Evolutionary conservation across 1,284 basidiomycete species (phyloP), one percentile per base, ranked within the genome.

Genomic region (Kalmanozyma brasiliensis): DNA sequence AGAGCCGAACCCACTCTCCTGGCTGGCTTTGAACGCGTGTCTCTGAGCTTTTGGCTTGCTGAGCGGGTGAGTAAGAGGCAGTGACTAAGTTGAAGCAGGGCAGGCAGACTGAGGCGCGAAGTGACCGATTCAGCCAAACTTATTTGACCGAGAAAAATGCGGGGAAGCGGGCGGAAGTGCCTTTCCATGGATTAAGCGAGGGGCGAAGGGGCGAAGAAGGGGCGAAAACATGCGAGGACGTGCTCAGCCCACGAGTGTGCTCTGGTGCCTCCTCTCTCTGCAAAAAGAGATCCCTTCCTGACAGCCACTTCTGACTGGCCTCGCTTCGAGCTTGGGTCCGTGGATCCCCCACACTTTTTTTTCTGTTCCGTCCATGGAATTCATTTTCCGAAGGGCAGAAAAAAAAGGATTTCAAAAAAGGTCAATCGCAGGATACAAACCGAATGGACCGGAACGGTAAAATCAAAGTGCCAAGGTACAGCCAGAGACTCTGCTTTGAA

Each of bases 371-470:
- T 29, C 11, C 26, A 29, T 29, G 26, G 26, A 29, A 29, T 29
- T 29, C 26, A 29, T 7, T 29, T 29, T 29, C 26, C 26, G 26
- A 29, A 29, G n/a, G n/a, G n/a, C n/a, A n/a, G n/a, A n/a, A n/a
- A n/a, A n/a, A n/a, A n/a, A 6, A 29, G 11, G 26, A 29, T 7
- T 11, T 29, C 11, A 11, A 29, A 29, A 29, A 29, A 29, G 7
- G 11, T 29, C 26, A 29, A 7, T 29, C 6, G 11, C 7, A 11
- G 26, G 6, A 29, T 29, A 6, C 26, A 29, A 29, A 11, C 26
- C n/a, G n/a, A 49, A 49, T 16, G 19, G 34, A 22, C 42, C 41
- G 56, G 55, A 35, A 29, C 47, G 55, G 47, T 45, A 45, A 33
- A n/a, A 44, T 40, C 3, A n/a, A n/a, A 7, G 7, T 29, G 26